Conservation (phyloP, 352 stramenopile genomes). For the Pythium dissimile region DNA sequence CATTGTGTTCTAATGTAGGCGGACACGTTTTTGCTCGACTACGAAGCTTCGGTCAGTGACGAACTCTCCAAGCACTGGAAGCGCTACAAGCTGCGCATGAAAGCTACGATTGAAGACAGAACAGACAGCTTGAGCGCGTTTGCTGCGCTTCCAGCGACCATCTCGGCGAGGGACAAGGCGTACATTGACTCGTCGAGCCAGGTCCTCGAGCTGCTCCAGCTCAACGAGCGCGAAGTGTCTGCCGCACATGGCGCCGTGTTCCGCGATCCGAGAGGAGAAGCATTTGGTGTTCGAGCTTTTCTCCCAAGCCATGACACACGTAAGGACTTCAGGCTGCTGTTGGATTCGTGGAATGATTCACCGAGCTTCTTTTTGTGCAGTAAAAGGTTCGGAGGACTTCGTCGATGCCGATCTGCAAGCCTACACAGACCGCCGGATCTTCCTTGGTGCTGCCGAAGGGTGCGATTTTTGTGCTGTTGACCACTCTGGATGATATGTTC, state of each 20-base stretch:
- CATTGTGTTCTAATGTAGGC: conserved; percentile 23
- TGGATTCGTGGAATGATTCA: background rate
- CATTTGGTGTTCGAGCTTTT: conserved; percentile 66
- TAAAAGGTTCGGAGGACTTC: conserved; percentile 46
- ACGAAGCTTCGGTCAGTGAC: conserved; percentile 52
- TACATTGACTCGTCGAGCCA: conserved; percentile 11
- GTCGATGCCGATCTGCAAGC: conserved; percentile 32
- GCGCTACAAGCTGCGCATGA: conserved; percentile 87
- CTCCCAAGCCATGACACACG: conserved; percentile 30
- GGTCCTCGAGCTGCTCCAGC: background rate
- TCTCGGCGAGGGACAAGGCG: conserved; percentile 24
- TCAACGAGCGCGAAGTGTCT: conserved; percentile 33
- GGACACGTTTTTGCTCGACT: conserved; percentile 72
- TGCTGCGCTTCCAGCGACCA: conserved; percentile 41
- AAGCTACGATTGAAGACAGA: conserved; percentile 68
- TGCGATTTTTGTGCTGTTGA: conserved; percentile 25
- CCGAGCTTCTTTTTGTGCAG: conserved; percentile 29
- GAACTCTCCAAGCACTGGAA: conserved; percentile 82
- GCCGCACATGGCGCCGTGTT: conserved; percentile 41
- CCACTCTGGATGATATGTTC: background rate
- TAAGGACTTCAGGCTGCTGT: conserved; percentile 17
- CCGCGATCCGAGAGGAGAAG: conserved; percentile 52
- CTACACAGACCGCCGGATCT: conserved; percentile 64
- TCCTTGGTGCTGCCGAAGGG: conserved; percentile 73
- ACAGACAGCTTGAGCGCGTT: conserved; percentile 47